Percentiles rank a stretch among this genome's conserved stretches.
Conservation (phyloP, 768 basidiomycete genomes). For the Mycena olivaceomarginata region DNA sequence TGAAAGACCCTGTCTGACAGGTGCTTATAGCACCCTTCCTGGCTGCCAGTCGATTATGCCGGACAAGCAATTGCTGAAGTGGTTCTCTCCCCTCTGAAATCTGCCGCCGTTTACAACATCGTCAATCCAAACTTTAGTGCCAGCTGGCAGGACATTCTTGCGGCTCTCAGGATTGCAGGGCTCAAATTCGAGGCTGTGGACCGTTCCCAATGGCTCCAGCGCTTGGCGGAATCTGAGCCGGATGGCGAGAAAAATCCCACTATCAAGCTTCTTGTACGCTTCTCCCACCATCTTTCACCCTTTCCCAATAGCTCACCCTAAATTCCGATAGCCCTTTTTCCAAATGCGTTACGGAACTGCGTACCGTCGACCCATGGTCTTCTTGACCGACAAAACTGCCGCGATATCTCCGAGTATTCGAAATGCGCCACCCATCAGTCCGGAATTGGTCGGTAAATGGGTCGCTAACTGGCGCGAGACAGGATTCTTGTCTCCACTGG, state of each 20-base stretch:
- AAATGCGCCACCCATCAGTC: constrained; percentile 52
- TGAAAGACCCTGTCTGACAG: background rate
- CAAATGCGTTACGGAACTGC: constrained; percentile 50
- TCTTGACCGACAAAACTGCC: constrained; percentile 55
- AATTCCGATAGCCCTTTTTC: constrained; percentile 55
- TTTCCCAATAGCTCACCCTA: background rate
- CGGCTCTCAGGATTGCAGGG: constrained; percentile 58
- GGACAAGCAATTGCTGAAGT: constrained; percentile 69
- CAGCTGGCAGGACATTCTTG: constrained; percentile 63
- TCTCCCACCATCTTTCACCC: constrained; percentile 6
- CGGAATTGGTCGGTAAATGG: constrained; percentile 63
- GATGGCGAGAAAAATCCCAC: constrained; percentile 63
- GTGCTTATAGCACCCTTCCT: constrained; percentile 58
- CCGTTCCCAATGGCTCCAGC: constrained; percentile 59
- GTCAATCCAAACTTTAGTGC: constrained; percentile 56
- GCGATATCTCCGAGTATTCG: constrained; percentile 56
- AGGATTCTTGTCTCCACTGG: constrained; percentile 53
- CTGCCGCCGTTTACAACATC: constrained; percentile 59
- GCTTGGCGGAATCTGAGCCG: constrained; percentile 56
- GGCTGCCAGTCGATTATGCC: constrained; percentile 74
- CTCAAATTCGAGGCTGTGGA: constrained; percentile 63
- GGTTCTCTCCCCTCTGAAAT: constrained; percentile 46
- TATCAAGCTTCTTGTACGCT: constrained; percentile 61
- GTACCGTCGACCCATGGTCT: constrained; percentile 56
- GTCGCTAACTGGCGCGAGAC: constrained; percentile 62